These are phyloP conservation scores for Harringtonia lauricola DNA, from an alignment of 2,329 filamentous ascomycete genomes.

Conservation along the genomic window DNA sequence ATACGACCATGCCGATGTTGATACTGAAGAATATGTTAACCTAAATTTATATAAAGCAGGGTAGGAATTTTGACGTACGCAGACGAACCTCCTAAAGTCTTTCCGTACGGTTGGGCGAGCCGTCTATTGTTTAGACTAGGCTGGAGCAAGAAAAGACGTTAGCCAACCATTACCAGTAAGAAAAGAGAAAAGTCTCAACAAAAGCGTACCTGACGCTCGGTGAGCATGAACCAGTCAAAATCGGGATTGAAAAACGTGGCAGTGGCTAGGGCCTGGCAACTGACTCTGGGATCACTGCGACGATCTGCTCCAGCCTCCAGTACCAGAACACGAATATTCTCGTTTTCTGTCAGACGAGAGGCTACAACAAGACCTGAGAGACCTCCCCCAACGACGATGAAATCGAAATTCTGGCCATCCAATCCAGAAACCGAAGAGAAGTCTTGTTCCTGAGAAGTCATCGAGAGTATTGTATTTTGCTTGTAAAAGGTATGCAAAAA, in stretches of 20 bases:
- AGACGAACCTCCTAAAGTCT: conserved; percentile 1
- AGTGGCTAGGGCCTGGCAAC: not conserved
- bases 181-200: too few relatives aligned
- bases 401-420: not conserved
- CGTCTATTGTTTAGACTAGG: not conserved
- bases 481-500: too few relatives aligned
- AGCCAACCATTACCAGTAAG: too few relatives aligned
- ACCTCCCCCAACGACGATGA: conserved; percentile 1
- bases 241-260: conserved; percentile 2
- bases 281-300: not conserved
- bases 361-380: conserved; percentile 1
- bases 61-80: too few relatives aligned
- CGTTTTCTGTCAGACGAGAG: conserved; percentile 1
- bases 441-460: too few relatives aligned
- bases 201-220: not conserved
- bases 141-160: too few relatives aligned
- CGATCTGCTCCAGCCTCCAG: not conserved
- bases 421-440: not conserved
- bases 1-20: conserved; percentile 2
- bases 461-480: too few relatives aligned
- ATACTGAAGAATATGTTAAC: not conserved
- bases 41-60: too few relatives aligned
- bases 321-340: not conserved
- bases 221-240: conserved; percentile 2
- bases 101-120: conserved; percentile 1